Percentiles rank a stretch among this genome's conserved stretches.
Evolutionary conservation across 2,329 filamentous ascomycete genomes (phyloP).

Genomic region (Colletotrichum navitas): DNA sequence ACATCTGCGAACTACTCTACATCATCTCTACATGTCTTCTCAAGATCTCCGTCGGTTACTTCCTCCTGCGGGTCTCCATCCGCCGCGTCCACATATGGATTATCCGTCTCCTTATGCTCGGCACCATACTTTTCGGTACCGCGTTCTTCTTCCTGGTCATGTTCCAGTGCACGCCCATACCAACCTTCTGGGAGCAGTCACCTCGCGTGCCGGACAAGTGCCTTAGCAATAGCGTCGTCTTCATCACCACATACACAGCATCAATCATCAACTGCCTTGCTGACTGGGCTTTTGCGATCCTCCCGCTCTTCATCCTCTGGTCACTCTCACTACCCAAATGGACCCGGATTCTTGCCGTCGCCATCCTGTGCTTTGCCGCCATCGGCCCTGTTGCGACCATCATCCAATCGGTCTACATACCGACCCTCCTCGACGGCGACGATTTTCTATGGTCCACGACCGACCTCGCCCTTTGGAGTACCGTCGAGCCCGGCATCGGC

Average conservation of each 20-base stretch:
- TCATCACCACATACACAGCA: conserved; percentile 52
- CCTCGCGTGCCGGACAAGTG: conserved; percentile 50
- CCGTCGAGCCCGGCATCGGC: conserved; percentile 58
- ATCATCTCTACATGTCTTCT: conserved; percentile 49
- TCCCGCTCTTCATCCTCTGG: conserved; percentile 58
- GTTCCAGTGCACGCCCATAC: conserved; percentile 56
- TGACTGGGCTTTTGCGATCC: conserved; percentile 56
- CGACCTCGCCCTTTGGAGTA: conserved; percentile 60
- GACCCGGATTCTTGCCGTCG: conserved; percentile 54
- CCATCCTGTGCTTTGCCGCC: conserved; percentile 51
- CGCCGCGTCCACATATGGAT: conserved; percentile 51
- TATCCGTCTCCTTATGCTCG: conserved; percentile 51
- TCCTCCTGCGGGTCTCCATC: conserved; percentile 57
- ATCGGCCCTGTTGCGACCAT: conserved; percentile 55
- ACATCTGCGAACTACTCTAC: conserved; percentile 58
- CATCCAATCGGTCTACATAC: conserved; percentile 58
- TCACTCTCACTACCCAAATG: conserved; percentile 55
- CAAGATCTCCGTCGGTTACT: conserved; percentile 59
- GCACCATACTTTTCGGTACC: conserved; percentile 53
- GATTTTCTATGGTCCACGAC: conserved; percentile 60
- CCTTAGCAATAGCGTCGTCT: conserved; percentile 46
- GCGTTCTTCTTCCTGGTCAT: conserved; percentile 57
- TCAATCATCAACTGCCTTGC: conserved; percentile 54
- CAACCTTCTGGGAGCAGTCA: conserved; percentile 54
- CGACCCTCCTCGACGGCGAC: conserved; percentile 50